Conservation (phyloP, 495 filamentous ascomycete genomes). For the Aspergillus taichungensis region DNA sequence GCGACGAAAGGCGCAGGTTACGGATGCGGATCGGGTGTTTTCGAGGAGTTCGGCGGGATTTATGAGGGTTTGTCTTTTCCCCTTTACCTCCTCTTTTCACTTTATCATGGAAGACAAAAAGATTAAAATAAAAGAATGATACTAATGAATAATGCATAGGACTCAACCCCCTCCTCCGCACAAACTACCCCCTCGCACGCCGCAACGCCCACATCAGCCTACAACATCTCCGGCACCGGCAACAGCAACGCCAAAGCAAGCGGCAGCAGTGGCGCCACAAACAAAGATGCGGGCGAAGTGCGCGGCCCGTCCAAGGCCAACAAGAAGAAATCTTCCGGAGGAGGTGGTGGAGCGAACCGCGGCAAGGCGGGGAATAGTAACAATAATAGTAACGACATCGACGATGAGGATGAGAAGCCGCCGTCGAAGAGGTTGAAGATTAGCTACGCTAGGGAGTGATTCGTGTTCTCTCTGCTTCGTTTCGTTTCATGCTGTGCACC, state of each 20-base stretch:
- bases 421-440: slow-evolving; percentile 44
- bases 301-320: slow-evolving; percentile 25
- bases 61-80: slow-evolving; percentile 34
- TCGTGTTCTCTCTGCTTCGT: background rate
- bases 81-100: background rate
- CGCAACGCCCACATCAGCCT: slow-evolving; percentile 38
- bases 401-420: slow-evolving; percentile 38
- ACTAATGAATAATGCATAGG: slow-evolving; percentile 19
- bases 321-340: slow-evolving; percentile 28
- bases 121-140: background rate
- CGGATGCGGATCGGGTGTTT: slow-evolving; percentile 44
- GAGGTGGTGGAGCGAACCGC: too few species aligned
- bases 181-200: slow-evolving; percentile 44
- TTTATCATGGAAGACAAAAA: background rate
- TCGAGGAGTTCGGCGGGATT: slow-evolving; percentile 43
- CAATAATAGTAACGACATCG: slow-evolving; percentile 26
- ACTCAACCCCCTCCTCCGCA: slow-evolving; percentile 40
- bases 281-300: slow-evolving; percentile 16
- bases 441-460: slow-evolving; percentile 39
- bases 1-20: slow-evolving; percentile 39
- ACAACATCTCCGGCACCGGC: slow-evolving; percentile 17
- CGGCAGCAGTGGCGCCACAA: too few species aligned
- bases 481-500: too few species aligned
- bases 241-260: too few species aligned
- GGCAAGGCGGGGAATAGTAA: slow-evolving; percentile 23